Evolutionary conservation across 1,284 basidiomycete genomes (phyloP).

Genomic region (Earliella scabrosa): DNA sequence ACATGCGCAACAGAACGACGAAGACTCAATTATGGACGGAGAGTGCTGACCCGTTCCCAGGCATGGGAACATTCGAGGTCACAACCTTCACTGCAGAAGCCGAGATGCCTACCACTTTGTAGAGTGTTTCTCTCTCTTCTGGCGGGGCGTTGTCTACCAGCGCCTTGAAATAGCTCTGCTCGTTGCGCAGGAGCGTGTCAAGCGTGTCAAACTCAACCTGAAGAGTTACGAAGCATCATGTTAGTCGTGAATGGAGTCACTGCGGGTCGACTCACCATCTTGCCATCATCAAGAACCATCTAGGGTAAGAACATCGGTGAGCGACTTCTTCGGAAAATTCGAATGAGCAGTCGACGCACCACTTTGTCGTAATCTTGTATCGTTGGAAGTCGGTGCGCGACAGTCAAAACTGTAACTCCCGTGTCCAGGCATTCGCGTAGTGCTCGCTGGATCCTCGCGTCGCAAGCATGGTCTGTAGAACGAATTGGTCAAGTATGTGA

Average conservation of each 20-base stretch:
- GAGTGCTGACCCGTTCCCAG: no score
- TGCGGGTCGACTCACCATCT: constrained; percentile 30
- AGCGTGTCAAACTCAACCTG: constrained; percentile 68
- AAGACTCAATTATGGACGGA: no score
- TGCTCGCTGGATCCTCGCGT: constrained; percentile 58
- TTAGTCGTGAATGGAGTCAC: not conserved
- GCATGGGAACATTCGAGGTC: no score
- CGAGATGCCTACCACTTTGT: not conserved
- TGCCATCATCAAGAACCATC: constrained; percentile 46
- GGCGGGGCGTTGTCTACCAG: constrained; percentile 48
- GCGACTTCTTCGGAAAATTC: not conserved
- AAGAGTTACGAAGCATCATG: not conserved
- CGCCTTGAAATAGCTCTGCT: constrained; percentile 54
- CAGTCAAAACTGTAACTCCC: constrained; percentile 62
- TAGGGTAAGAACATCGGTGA: constrained; percentile 9
- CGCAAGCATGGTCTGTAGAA: constrained; percentile 56
- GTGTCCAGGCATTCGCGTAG: constrained; percentile 54
- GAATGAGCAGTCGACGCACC: constrained; percentile 31
- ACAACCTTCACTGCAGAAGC: no score
- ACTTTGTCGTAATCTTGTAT: constrained; percentile 64
- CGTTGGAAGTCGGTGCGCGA: constrained; percentile 73
- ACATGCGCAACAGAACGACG: no score
- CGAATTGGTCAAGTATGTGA: not conserved
- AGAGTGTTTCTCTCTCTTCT: not conserved
- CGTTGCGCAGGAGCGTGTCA: constrained; percentile 55